Evolutionary conservation across 176 grass and related monocot species (phyloP), one percentile per base, ranked within the genome.

Genomic region (Avena sativa): DNA sequence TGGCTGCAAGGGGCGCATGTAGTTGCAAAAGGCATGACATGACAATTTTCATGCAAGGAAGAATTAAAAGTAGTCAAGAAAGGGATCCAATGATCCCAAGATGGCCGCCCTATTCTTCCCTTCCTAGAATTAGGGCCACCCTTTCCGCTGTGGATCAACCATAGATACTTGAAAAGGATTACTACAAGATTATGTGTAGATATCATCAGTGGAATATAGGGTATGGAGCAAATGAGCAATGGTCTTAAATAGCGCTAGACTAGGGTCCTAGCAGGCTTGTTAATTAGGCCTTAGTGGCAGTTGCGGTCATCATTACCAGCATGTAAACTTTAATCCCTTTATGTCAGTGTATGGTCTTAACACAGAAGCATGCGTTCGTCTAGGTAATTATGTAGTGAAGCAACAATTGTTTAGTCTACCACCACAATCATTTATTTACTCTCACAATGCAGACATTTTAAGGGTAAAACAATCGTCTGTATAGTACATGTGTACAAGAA

Each of bases 21-120:
- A 87, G 86, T 85, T 79, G 85, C 78, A 76, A 91, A 94, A 95
- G 87, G 89, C 69, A 61, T 85, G 93, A 91, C 75, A 88, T 84
- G 93, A 91, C 87, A 64, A 93, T 90, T 92, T 87, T 80, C 59
- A 48, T 75, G 38, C 23, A 81, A 59, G 57, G 77, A 86, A 72
- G 47, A 66, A 77, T 30, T 81, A 61, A 93, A 95, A 84, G 74
- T 58, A 85, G 91, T 88, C 81, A 86, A 88, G 83, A 89, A 71
- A 89, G 69, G 81, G 89, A 88, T 88, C 82, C 79, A 75, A 95
- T 88, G 88, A 87, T 92, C 90, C 65, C 77, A 74, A 77, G 62
- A 79, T 78, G 38, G 57, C 68, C 60, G 10, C 60, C 13, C 65
- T 47, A 67, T 85, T 80, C 47, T 71, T 76, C 51, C 68, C 44